Evolutionary conservation across 148 eudicot genomes (phyloP).

Genomic region (Drosera capensis): DNA sequence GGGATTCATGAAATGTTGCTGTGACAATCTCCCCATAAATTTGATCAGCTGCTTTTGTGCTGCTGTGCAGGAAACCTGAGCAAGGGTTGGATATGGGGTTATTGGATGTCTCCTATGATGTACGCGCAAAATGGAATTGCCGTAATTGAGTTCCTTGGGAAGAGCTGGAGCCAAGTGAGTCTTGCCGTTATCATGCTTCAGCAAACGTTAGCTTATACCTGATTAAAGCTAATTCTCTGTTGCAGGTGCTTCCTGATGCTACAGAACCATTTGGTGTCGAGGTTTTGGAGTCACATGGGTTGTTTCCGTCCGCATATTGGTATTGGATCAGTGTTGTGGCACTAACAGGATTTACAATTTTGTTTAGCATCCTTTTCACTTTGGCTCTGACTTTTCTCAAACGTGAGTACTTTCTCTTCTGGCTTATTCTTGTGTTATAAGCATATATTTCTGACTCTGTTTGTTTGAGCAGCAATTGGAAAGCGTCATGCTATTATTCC

Average conservation of each 20-base stretch:
- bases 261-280: slow-evolving; percentile 20
- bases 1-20: background rate
- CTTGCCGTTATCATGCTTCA: background rate
- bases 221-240: background rate
- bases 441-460: background rate
- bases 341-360: slow-evolving; percentile 16
- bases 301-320: slow-evolving; percentile 21
- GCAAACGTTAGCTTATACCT: background rate
- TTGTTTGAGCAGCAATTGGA: slow-evolving; percentile 10
- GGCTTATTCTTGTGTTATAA: background rate
- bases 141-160: slow-evolving; percentile 37
- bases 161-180: slow-evolving; percentile 30
- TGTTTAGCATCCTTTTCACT: slow-evolving; percentile 24
- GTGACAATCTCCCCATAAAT: background rate
- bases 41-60: background rate
- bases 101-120: slow-evolving; percentile 38
- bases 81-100: slow-evolving; percentile 47
- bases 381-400: slow-evolving; percentile 20
- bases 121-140: slow-evolving; percentile 28
- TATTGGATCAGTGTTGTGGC: slow-evolving; percentile 40
- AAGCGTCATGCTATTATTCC: too few relatives aligned
- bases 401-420: slow-evolving; percentile 1
- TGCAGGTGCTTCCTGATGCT: slow-evolving; percentile 8
- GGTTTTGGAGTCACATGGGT: slow-evolving; percentile 16
- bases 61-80: slow-evolving; percentile 17